Evolutionary conservation across 176 grass and related monocot genomes (phyloP), one percentile per base, ranked within the genome.

Genomic region (Phyllostachys edulis): DNA sequence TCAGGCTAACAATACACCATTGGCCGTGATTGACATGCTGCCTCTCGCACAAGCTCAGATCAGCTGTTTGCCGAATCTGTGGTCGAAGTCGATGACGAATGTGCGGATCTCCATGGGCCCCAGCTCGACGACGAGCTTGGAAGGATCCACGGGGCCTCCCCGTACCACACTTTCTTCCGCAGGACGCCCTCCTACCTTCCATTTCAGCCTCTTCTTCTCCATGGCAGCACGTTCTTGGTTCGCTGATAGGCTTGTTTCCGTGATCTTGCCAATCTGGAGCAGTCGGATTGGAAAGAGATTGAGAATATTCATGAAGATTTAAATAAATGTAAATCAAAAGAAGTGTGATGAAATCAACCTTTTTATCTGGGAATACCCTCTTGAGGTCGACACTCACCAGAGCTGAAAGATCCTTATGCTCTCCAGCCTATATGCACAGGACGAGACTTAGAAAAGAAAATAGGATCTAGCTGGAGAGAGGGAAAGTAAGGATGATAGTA

Each of bases 101-200:
- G 93, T 98, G 80, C 96, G 96, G 54, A 98, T 95, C 84, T 98
- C 96, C 96, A 98, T 98, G 8, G 93, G 96, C 1, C 85, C 91
- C 55, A 98, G 73, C 76, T 95, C 87, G 0, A 98, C 91, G 1
- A 92, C 14, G 29, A 92, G 83, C 63, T 93, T 78, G 0, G 85
- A 82, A 59, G 85, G 83, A 91, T 98, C 89, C 5, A 98, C 50
- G 2, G 87, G 81, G 3, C 91, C 90, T 75, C 96, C 96, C 67
- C 82, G 86, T 11, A 70, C 84, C 26, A 78, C 60, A 12, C 82
- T 89, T 80, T 88, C 85, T 13, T 39, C 18, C 14, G 61, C 87
- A 12, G 76, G 17, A 78, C 87, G 62, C 20, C 84, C 96, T 73
- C 89, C 68, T 18, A 77, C 87, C 83, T 88, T 95, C 87, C 91